Conservation (phyloP, 1,139 yeast species). For the Protomyces gravidus region DNA sequence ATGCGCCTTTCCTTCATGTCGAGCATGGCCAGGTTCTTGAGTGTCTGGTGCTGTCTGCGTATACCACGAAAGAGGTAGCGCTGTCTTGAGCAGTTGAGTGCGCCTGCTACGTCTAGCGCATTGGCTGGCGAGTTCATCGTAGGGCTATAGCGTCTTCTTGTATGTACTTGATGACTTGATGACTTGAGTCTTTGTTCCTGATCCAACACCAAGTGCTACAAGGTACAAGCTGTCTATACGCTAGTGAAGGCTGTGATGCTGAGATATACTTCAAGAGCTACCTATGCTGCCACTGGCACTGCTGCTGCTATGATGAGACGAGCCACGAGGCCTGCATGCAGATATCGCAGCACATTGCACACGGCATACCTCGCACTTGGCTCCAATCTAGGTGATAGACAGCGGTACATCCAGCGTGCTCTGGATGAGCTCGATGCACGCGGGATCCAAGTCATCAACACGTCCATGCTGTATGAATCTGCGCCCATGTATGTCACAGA, state of each 20-base stretch:
- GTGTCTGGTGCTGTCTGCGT: slow-evolving; percentile 13
- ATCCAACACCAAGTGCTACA: too few species aligned
- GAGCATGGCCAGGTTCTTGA: slow-evolving; percentile 9
- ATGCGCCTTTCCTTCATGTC: slow-evolving; percentile 6
- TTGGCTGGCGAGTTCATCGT: neutral
- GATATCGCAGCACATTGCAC: slow-evolving; percentile 8
- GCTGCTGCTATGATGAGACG: too few species aligned
- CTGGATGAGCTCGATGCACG: slow-evolving; percentile 48
- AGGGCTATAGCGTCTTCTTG: neutral
- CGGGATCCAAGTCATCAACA: slow-evolving; percentile 51
- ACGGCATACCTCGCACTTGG: slow-evolving; percentile 79
- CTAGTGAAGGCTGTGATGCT: too few species aligned
- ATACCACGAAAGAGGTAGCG: slow-evolving; percentile 13
- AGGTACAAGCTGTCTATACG: too few species aligned
- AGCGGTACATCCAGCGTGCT: slow-evolving; percentile 59
- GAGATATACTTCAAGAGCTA: too few species aligned
- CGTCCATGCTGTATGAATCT: slow-evolving; percentile 79
- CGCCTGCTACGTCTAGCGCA: slow-evolving; percentile 1
- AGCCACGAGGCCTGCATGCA: too few species aligned
- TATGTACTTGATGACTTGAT: neutral
- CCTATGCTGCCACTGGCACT: too few species aligned
- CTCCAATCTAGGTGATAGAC: slow-evolving; percentile 71
- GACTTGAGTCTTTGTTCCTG: too few species aligned
- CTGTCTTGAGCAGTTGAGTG: slow-evolving; percentile 17
- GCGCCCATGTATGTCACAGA: slow-evolving; percentile 87